Evolutionary conservation across 768 basidiomycete species (phyloP).

Genomic region (Trametes punicea): DNA sequence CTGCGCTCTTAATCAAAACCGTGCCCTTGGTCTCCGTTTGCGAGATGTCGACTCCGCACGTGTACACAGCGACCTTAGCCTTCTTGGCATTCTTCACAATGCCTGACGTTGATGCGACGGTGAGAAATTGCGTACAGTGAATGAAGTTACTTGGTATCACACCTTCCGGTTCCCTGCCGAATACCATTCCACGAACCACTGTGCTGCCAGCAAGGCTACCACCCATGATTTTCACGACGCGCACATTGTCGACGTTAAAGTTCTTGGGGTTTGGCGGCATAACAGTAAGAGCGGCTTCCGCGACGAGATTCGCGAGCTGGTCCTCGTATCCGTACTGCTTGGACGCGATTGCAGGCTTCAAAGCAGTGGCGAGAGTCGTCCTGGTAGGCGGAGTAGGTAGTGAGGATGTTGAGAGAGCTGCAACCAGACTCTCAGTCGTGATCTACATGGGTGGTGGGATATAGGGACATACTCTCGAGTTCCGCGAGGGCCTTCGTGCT

Average conservation of each 20-base stretch:
- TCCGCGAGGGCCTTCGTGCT: conserved; percentile 79
- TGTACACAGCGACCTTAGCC: conserved; percentile 95
- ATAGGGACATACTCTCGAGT: conserved; percentile 73
- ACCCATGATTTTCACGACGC: conserved; percentile 99
- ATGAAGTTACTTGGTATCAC: conserved; percentile 8
- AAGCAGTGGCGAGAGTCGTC: conserved; percentile 65
- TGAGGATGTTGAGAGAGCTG: conserved; percentile 68
- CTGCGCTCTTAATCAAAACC: conserved; percentile 89
- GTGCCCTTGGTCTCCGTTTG: conserved; percentile 99
- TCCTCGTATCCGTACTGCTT: conserved; percentile 98
- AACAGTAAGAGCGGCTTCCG: conserved; percentile 88
- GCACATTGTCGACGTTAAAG: conserved; percentile 98
- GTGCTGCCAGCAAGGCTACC: conserved; percentile 80
- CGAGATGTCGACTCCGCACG: conserved; percentile 85
- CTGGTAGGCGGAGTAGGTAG: conserved; percentile 71
- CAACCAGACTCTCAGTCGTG: background rate
- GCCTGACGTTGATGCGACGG: conserved; percentile 42
- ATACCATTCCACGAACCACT: conserved; percentile 97
- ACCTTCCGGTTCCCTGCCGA: conserved; percentile 95
- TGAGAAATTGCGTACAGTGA: background rate
- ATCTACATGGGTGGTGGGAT: background rate
- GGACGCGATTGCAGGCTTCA: conserved; percentile 91
- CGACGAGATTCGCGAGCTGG: conserved; percentile 73
- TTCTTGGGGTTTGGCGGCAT: conserved; percentile 87
- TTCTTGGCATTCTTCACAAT: conserved; percentile 76